Evolutionary conservation across 495 filamentous ascomycete genomes (phyloP), one percentile per base, ranked within the genome.

Genomic region (Hyphodiscus hymeniophilus): DNA sequence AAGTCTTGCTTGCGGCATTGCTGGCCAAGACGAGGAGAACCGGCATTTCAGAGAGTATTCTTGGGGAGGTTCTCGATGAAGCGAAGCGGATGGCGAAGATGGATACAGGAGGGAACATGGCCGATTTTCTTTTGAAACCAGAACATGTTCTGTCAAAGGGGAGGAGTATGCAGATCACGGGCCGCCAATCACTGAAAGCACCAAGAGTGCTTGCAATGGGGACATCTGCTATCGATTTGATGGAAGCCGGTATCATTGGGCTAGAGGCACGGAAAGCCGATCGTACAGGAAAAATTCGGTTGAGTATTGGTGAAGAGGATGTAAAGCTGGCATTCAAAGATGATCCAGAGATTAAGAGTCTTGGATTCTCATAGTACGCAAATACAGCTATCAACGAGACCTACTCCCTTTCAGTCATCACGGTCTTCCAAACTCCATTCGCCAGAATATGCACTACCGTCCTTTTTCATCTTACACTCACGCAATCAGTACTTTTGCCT

Each of bases 21-120:
- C 58, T 95, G 12, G 78, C 83, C 21, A 77, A 87, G 12, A 80
- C 84, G n/a, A 74, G 87, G 33, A 69, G 91, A 18, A 92, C 82
- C 3, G 94, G 94, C 2, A 71, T 96, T 38, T 81, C 80, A 10
- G 92, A 98, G 66, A 88, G 85, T 34, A 79, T 87, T 0, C 75
- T 94, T 48, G 84, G 87, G n/a, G 92, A 98, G 47, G 83, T 96
- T 15, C 66, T 95, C 22, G 89, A 95, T 45, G 94, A 97, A 65
- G 85, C 89, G 54, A 82, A 82, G 58, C 76, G 82, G 18, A 79
- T 86, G 33, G 77, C 75, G 7, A 64, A 76, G 52, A 69, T 94
- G 63, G 79, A 82, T 21, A 59, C 49, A 10, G 56, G 51, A 17
- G 45, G 41, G 3, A 54, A 58, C 7, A 49, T 53, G 38, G 24